Conservation (phyloP, 768 basidiomycete genomes). For the Xerocomellus amylosporus region DNA sequence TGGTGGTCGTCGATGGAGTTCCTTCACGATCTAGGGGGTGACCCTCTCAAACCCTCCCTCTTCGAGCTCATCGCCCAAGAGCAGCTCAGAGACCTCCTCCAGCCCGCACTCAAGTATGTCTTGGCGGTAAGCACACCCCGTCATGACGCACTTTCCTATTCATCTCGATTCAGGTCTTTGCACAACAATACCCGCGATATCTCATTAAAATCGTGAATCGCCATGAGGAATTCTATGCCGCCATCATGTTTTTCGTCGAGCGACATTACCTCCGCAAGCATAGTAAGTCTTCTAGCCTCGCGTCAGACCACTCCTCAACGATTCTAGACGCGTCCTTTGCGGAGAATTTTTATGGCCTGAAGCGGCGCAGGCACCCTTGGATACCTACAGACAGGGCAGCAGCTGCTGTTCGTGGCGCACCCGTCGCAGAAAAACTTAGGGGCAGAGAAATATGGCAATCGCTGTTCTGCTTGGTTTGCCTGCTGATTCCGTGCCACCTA, state of each 20-base stretch:
- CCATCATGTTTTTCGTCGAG: slow-evolving; percentile 87
- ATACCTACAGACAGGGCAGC: slow-evolving; percentile 66
- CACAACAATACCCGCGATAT: slow-evolving; percentile 92
- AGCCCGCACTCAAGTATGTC: slow-evolving; percentile 93
- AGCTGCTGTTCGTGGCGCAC: slow-evolving; percentile 64
- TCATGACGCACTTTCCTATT: not conserved
- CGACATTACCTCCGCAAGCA: slow-evolving; percentile 85
- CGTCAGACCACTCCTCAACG: not conserved
- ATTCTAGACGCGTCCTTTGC: slow-evolving; percentile 84
- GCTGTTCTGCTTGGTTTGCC: slow-evolving; percentile 72
- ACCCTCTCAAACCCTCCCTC: slow-evolving; percentile 74
- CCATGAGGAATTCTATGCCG: slow-evolving; percentile 95
- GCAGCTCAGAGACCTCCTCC: slow-evolving; percentile 85
- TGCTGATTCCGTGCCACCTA: not conserved
- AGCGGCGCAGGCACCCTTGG: slow-evolving; percentile 68
- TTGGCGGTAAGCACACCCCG: slow-evolving; percentile 61
- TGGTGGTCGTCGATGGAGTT: slow-evolving; percentile 60
- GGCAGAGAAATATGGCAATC: slow-evolving; percentile 70
- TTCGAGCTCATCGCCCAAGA: slow-evolving; percentile 95
- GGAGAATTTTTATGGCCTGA: slow-evolving; percentile 94
- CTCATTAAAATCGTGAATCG: slow-evolving; percentile 86
- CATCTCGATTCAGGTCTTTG: slow-evolving; percentile 66
- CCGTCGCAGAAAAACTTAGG: slow-evolving; percentile 63
- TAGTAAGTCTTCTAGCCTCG: slow-evolving; percentile 46
- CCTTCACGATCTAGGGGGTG: slow-evolving; percentile 71